phyloP scores from a whole-genome alignment of 1,284 basidiomycete species.

The Naganishia sp. region DNA sequence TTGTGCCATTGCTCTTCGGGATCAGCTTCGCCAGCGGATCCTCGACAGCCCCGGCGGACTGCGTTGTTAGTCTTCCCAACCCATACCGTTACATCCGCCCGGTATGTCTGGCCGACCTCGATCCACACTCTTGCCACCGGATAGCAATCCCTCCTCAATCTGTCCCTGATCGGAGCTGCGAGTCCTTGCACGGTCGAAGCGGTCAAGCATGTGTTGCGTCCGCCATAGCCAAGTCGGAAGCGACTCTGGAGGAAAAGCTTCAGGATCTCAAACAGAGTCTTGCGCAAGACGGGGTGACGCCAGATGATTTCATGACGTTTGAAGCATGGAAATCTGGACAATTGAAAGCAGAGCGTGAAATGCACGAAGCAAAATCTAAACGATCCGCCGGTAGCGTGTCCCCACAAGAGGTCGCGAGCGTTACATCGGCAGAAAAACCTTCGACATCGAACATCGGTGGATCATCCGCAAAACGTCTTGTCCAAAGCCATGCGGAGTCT shows the following conservation, averaged over 20 bases:
- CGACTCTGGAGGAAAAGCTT: constrained; percentile 21
- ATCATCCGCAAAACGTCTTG: not conserved
- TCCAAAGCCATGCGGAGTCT: not conserved
- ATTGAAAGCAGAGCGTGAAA: not conserved
- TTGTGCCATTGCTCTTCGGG: not conserved
- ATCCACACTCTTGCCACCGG: constrained; percentile 6
- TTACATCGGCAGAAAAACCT: too few species aligned
- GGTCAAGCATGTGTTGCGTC: constrained; percentile 7
- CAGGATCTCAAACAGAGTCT: constrained; percentile 21
- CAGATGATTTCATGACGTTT: constrained; percentile 25
- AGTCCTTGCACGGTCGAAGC: not conserved
- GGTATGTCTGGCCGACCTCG: constrained; percentile 18
- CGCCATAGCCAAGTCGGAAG: constrained; percentile 22
- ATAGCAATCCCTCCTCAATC: constrained; percentile 3
- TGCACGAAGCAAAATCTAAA: not conserved
- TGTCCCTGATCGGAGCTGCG: not conserved
- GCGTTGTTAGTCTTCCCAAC: constrained; percentile 13
- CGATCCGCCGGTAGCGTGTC: too few species aligned
- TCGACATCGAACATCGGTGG: not conserved
- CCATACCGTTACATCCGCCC: constrained; percentile 13
- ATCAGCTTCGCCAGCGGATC: not conserved
- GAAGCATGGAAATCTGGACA: constrained; percentile 28
- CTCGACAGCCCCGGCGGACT: not conserved
- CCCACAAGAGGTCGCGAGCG: too few species aligned
- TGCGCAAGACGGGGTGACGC: constrained; percentile 22